These are phyloP conservation scores for Saccharomyces hybrid DNA, from an alignment of 1,139 yeast species.

Conservation along the genomic window DNA sequence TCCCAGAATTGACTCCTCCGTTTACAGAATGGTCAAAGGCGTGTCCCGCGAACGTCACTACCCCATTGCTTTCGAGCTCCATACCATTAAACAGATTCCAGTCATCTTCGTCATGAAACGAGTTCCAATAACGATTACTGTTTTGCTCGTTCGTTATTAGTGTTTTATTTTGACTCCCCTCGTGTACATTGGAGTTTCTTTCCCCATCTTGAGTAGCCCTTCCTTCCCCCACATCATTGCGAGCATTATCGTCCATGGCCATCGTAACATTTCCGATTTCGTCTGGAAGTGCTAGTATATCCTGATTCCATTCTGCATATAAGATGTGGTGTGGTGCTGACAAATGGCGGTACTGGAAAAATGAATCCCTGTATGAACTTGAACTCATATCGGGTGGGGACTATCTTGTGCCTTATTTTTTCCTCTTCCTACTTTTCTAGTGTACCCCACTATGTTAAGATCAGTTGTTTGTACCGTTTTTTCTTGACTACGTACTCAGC, in stretches of 20 bases:
- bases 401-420: neutral
- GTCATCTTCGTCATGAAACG: constrained; percentile 24
- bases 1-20: neutral
- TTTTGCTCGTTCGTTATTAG: neutral
- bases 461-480: too few relatives aligned
- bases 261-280: constrained; percentile 5
- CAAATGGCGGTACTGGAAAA: constrained; percentile 17
- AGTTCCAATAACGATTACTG: constrained; percentile 18
- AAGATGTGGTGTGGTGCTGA: constrained; percentile 17
- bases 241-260: constrained; percentile 3
- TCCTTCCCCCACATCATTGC: constrained; percentile 7
- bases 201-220: constrained; percentile 2
- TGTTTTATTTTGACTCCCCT: neutral
- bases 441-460: too few relatives aligned
- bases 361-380: constrained; percentile 18
- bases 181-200: neutral
- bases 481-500: too few relatives aligned
- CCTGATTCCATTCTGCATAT: constrained; percentile 25
- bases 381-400: neutral
- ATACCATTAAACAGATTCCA: constrained; percentile 21
- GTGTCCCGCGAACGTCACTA: constrained; percentile 8
- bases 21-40: neutral
- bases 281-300: constrained; percentile 22
- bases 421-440: neutral
- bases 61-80: constrained; percentile 19